phyloP scores from a whole-genome alignment of 2,329 filamentous ascomycete genomes.

The Fusarium illudens region DNA sequence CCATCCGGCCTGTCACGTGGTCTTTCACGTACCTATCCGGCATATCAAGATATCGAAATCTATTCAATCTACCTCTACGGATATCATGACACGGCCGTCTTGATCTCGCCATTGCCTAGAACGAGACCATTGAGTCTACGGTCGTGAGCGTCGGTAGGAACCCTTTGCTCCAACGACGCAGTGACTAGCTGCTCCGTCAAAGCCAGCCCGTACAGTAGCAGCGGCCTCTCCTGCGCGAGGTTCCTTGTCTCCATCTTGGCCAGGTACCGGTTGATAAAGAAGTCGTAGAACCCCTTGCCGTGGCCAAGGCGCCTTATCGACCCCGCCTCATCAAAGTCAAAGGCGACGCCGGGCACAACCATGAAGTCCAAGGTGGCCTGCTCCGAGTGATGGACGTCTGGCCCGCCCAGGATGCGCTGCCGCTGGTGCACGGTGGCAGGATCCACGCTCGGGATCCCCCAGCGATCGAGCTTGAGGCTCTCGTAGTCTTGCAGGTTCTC shows the following conservation, averaged over 20 bases:
- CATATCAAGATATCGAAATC: neutral
- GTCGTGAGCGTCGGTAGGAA: constrained; percentile 81
- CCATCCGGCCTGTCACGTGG: neutral
- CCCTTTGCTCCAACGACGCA: constrained; percentile 62
- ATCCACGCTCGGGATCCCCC: constrained; percentile 92
- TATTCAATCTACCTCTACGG: constrained; percentile 14
- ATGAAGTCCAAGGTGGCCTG: constrained; percentile 77
- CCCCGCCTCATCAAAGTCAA: constrained; percentile 69
- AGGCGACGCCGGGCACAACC: constrained; percentile 91
- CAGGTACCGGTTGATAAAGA: constrained; percentile 81
- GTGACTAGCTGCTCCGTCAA: constrained; percentile 84
- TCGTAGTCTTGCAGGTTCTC: constrained; percentile 79
- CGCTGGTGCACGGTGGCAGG: constrained; percentile 70
- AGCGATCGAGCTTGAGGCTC: constrained; percentile 78
- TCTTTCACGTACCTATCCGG: neutral
- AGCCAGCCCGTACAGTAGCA: constrained; percentile 77
- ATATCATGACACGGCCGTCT: constrained; percentile 51
- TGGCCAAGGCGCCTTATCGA: constrained; percentile 83
- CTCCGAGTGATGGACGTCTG: constrained; percentile 55
- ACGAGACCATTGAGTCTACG: constrained; percentile 81
- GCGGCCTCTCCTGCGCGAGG: constrained; percentile 47
- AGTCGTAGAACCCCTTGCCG: constrained; percentile 97
- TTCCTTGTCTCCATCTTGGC: constrained; percentile 52
- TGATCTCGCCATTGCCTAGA: constrained; percentile 72
- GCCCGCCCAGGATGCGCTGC: constrained; percentile 76